A percentile compares a stretch with the other conserved stretches of the same genome.
Conservation (phyloP, 2,329 filamentous ascomycete species). For the Herpotrichia juniperi region DNA sequence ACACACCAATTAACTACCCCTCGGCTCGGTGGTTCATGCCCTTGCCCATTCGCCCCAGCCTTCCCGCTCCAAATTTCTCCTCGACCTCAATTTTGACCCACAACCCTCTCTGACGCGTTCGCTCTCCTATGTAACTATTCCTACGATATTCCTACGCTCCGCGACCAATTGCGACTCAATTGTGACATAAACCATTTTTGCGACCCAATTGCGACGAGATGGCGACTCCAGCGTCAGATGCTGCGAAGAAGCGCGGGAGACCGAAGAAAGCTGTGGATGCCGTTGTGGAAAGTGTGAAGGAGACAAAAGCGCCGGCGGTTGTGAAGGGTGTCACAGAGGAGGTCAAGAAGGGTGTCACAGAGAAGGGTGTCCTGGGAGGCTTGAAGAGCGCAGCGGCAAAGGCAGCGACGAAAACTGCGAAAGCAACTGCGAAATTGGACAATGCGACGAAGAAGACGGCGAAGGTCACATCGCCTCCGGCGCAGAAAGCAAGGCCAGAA, state of each 20-base stretch:
- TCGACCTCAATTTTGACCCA: neutral
- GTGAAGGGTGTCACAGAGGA: constrained; percentile 1
- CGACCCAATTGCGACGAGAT: constrained; percentile 7
- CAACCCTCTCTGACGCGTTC: neutral
- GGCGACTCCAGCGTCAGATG: constrained; percentile 12
- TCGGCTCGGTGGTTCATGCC: constrained; percentile 1
- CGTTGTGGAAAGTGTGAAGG: constrained; percentile 9
- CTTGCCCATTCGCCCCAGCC: neutral
- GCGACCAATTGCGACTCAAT: neutral
- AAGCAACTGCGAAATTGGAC: too few species aligned
- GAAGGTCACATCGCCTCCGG: constrained; percentile 32
- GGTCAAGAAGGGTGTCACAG: neutral
- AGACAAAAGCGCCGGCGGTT: constrained; percentile 24
- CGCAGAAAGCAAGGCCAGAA: constrained; percentile 29
- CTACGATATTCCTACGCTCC: too few species aligned
- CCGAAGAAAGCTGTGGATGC: constrained; percentile 38
- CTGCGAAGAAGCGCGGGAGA: constrained; percentile 37
- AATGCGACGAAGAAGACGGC: constrained; percentile 41
- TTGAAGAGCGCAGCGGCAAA: constrained; percentile 17
- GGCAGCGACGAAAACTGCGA: constrained; percentile 12
- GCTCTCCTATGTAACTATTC: neutral
- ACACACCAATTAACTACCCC: neutral
- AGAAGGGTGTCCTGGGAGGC: neutral
- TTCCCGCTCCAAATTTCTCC: neutral
- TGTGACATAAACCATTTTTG: neutral